phyloP scores from a whole-genome alignment of 306 rosid genomes.

The Glycine soja region DNA sequence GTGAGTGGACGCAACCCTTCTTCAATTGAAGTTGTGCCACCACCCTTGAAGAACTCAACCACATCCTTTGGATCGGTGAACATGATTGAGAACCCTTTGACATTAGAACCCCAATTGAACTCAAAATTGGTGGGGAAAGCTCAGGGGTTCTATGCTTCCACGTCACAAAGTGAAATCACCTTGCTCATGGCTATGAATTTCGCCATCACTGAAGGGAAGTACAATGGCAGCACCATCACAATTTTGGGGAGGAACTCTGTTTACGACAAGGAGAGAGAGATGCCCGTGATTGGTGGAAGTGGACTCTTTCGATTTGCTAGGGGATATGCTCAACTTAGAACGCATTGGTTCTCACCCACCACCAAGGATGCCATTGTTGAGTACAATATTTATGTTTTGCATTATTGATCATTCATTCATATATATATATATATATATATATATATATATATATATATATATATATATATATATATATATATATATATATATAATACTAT shows the following conservation, averaged over 20 bases:
- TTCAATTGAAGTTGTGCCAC: conserved; percentile 39
- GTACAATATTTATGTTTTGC: conserved; percentile 61
- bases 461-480: background rate
- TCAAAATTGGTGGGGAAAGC: conserved; percentile 58
- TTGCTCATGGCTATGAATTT: conserved; percentile 79
- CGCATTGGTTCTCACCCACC: conserved; percentile 30
- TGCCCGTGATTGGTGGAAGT: conserved; percentile 89
- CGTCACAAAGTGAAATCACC: conserved; percentile 55
- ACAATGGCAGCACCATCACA: conserved; percentile 72
- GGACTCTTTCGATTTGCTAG: conserved; percentile 78
- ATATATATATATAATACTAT: background rate
- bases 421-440: background rate
- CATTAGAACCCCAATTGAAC: conserved; percentile 51
- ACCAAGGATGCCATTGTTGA: conserved; percentile 66
- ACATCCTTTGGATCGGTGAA: conserved; percentile 48
- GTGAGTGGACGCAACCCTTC: conserved; percentile 53
- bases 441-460: background rate
- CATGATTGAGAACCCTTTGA: conserved; percentile 57
- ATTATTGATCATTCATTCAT: conserved; percentile 30
- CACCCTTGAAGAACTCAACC: conserved; percentile 42
- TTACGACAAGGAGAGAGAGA: conserved; percentile 53
- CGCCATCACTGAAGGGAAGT: conserved; percentile 64
- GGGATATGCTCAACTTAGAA: conserved; percentile 65
- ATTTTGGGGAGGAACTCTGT: conserved; percentile 71
- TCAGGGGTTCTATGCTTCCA: conserved; percentile 66